Percentiles rank a stretch among this genome's conserved stretches.
These are phyloP conservation scores for Cutaneotrichosporon mucoides DNA, from an alignment of 1,284 basidiomycete genomes.

Conservation along the genomic window DNA sequence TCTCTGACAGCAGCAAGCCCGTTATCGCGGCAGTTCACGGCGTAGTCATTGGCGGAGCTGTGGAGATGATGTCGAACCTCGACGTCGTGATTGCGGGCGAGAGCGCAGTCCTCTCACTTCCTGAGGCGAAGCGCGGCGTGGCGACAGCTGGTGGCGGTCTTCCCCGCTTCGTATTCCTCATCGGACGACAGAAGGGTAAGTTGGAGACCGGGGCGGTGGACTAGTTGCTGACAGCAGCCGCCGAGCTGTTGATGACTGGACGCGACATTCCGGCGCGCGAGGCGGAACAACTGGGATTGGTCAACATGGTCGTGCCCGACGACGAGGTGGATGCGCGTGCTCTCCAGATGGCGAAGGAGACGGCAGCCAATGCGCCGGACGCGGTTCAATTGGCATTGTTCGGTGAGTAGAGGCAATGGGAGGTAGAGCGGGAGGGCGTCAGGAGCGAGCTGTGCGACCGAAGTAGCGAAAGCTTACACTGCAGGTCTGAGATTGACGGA, in stretches of 20 bases:
- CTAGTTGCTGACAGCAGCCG: constrained; percentile 5
- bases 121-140: constrained; percentile 17
- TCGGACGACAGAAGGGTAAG: constrained; percentile 18
- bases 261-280: constrained; percentile 13
- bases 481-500: constrained; percentile 13
- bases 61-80: constrained; percentile 18
- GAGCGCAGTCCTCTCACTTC: constrained; percentile 9
- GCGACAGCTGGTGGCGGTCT: constrained; percentile 10
- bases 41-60: constrained; percentile 13
- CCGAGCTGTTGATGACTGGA: constrained; percentile 16
- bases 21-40: constrained; percentile 14
- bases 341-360: constrained; percentile 9
- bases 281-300: constrained; percentile 6
- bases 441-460: background rate
- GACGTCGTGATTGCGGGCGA: constrained; percentile 16
- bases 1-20: constrained; percentile 8
- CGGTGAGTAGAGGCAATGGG: constrained; percentile 1
- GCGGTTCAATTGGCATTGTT: constrained; percentile 3
- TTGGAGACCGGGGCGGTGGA: too few relatives aligned
- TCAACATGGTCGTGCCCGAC: constrained; percentile 17
- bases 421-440: background rate
- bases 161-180: constrained; percentile 11
- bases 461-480: too few relatives aligned
- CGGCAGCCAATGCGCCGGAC: constrained; percentile 13
- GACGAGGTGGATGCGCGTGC: constrained; percentile 11